A percentile compares a stretch with the other conserved stretches of the same genome.
Conservation (phyloP, 2,329 filamentous ascomycete genomes). For the Amylocarpus encephaloides region DNA sequence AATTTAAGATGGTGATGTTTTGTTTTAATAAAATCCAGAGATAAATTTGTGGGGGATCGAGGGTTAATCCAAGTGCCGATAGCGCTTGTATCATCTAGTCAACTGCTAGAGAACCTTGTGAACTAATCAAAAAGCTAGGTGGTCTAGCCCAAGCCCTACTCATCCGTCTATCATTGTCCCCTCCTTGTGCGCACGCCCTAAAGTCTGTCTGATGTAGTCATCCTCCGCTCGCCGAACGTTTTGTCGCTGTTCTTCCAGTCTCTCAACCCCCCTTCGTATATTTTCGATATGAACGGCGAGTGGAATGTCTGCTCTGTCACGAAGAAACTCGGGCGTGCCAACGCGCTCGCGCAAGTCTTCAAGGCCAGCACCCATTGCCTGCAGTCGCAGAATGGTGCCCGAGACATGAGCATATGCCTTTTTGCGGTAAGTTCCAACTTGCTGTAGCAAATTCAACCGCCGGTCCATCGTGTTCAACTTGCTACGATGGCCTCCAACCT, state of each 20-base stretch:
- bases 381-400: constrained; percentile 63
- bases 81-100: too few species aligned
- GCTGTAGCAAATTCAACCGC: constrained; percentile 57
- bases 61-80: too few species aligned
- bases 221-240: constrained; percentile 54
- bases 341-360: constrained; percentile 67
- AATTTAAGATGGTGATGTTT: too few species aligned
- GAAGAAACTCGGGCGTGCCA: constrained; percentile 55
- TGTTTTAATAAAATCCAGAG: too few species aligned
- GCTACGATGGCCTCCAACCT: constrained; percentile 62
- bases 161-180: constrained; percentile 25
- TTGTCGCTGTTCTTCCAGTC: constrained; percentile 58
- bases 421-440: constrained; percentile 61
- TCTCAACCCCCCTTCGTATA: constrained; percentile 65
- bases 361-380: constrained; percentile 64
- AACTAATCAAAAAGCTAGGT: background rate
- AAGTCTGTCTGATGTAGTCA: constrained; percentile 47
- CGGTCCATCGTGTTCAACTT: constrained; percentile 54
- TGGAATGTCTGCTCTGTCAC: constrained; percentile 48
- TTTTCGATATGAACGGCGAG: constrained; percentile 69
- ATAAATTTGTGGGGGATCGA: too few species aligned
- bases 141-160: background rate
- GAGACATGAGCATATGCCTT: constrained; percentile 63
- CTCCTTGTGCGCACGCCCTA: constrained; percentile 42
- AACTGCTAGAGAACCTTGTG: too few species aligned